phyloP scores from a whole-genome alignment of 2,329 filamentous ascomycete species.

The Penicillium sp. region DNA sequence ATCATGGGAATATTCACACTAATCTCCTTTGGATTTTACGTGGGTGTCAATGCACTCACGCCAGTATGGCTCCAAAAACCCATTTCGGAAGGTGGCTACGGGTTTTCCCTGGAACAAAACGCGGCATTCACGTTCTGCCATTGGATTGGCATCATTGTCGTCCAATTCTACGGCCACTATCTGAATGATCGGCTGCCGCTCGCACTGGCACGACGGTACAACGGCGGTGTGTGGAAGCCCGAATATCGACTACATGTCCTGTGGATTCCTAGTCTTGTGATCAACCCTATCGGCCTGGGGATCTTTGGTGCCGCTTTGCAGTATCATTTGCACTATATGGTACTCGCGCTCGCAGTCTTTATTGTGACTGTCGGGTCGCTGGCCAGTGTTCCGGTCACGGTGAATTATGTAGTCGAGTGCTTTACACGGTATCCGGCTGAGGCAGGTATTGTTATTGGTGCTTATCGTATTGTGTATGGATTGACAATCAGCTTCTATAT shows the following conservation, averaged over 20 bases:
- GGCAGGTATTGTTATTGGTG: slow-evolving; percentile 23
- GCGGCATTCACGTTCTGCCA: slow-evolving; percentile 35
- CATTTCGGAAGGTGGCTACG: slow-evolving; percentile 34
- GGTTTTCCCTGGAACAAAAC: slow-evolving; percentile 36
- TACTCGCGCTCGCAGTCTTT: slow-evolving; percentile 36
- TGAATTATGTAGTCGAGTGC: slow-evolving; percentile 24
- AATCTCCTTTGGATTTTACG: slow-evolving; percentile 32
- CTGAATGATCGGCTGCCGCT: slow-evolving; percentile 37
- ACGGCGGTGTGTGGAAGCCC: slow-evolving; percentile 28
- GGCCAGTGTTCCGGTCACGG: slow-evolving; percentile 19
- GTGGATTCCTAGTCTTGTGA: slow-evolving; percentile 23
- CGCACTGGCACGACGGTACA: slow-evolving; percentile 22
- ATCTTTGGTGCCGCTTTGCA: slow-evolving; percentile 35
- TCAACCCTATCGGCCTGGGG: slow-evolving; percentile 27
- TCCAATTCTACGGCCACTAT: slow-evolving; percentile 31
- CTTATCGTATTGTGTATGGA: slow-evolving; percentile 32
- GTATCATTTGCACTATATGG: slow-evolving; percentile 35
- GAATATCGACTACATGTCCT: slow-evolving; percentile 29
- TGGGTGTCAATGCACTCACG: slow-evolving; percentile 29
- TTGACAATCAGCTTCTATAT: slow-evolving; percentile 37
- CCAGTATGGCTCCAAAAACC: slow-evolving; percentile 37
- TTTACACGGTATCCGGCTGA: slow-evolving; percentile 35
- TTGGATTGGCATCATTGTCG: slow-evolving; percentile 36
- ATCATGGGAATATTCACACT: slow-evolving; percentile 34
- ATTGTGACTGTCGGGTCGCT: slow-evolving; percentile 34